Conservation (phyloP, 169 alveolate species). For the Plasmodium vivax region DNA sequence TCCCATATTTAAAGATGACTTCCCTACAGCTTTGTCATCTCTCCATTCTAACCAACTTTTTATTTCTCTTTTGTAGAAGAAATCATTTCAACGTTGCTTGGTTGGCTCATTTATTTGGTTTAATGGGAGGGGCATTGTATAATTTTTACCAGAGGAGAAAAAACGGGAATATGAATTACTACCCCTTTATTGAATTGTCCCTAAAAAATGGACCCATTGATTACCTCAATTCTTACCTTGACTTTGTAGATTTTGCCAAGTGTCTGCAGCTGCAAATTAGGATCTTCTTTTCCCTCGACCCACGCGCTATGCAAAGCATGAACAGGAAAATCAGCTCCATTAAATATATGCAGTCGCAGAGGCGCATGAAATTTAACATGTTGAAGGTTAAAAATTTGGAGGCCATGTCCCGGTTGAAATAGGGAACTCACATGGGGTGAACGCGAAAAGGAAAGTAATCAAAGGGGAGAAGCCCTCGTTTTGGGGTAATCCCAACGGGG, state of each 20-base stretch:
- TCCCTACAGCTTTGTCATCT: slow-evolving; percentile 83
- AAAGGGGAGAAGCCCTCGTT: background rate
- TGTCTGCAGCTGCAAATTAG: slow-evolving; percentile 26
- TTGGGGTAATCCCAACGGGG: background rate
- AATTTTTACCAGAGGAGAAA: slow-evolving; percentile 77
- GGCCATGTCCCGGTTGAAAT: slow-evolving; percentile 16
- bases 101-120: slow-evolving; percentile 87
- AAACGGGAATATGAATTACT: slow-evolving; percentile 41
- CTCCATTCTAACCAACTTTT: slow-evolving; percentile 79
- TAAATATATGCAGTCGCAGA: slow-evolving; percentile 18
- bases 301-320: background rate
- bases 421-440: background rate
- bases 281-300: slow-evolving; percentile 57
- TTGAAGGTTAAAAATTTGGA: slow-evolving; percentile 60
- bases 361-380: slow-evolving; percentile 7
- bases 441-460: background rate
- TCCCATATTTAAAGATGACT: slow-evolving; percentile 82
- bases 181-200: slow-evolving; percentile 67
- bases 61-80: slow-evolving; percentile 77
- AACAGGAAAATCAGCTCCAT: slow-evolving; percentile 33
- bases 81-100: slow-evolving; percentile 79
- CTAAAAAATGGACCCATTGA: slow-evolving; percentile 67
- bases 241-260: slow-evolving; percentile 34
- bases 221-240: slow-evolving; percentile 53
- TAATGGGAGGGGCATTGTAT: slow-evolving; percentile 81